Conservation (phyloP, 2,329 filamentous ascomycete species). For the Dactylella cylindrospora region DNA sequence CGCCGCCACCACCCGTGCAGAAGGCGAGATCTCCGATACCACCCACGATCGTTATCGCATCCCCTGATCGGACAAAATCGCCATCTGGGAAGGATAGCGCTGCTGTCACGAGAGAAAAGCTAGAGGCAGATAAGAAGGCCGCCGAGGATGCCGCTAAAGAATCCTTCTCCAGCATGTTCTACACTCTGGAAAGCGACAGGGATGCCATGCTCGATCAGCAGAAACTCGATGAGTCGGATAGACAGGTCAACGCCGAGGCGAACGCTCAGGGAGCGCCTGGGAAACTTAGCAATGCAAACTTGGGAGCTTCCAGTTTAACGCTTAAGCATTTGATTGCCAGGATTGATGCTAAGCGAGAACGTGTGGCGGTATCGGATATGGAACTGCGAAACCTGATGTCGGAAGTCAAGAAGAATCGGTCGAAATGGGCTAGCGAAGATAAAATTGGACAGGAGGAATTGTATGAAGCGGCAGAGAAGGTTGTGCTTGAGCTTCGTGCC, state of each 20-base stretch:
- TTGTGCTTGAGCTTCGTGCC: slow-evolving; percentile 93
- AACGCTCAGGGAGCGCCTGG: slow-evolving; percentile 59
- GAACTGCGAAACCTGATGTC: slow-evolving; percentile 92
- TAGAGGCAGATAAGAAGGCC: slow-evolving; percentile 87
- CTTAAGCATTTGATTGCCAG: slow-evolving; percentile 95
- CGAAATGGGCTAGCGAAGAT: slow-evolving; percentile 98
- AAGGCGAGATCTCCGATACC: slow-evolving; percentile 59
- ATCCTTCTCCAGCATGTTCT: slow-evolving; percentile 90
- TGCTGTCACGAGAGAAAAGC: slow-evolving; percentile 71
- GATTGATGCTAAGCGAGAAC: slow-evolving; percentile 87
- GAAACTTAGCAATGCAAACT: slow-evolving; percentile 86
- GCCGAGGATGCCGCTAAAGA: slow-evolving; percentile 85
- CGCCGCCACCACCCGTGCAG: slow-evolving; percentile 58
- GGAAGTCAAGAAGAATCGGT: slow-evolving; percentile 94
- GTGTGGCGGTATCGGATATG: slow-evolving; percentile 87
- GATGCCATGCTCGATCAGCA: slow-evolving; percentile 98
- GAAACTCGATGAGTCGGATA: slow-evolving; percentile 91
- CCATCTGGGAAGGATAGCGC: slow-evolving; percentile 63
- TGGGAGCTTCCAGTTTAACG: slow-evolving; percentile 92
- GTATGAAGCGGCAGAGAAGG: slow-evolving; percentile 95
- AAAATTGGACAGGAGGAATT: slow-evolving; percentile 96
- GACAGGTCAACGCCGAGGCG: slow-evolving; percentile 86
- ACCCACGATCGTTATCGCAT: slow-evolving; percentile 66
- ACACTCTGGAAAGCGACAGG: slow-evolving; percentile 90
- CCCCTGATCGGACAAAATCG: slow-evolving; percentile 61